phyloP scores from a whole-genome alignment of 2,329 filamentous ascomycete species.

The Tolypocladium pustulatum region DNA sequence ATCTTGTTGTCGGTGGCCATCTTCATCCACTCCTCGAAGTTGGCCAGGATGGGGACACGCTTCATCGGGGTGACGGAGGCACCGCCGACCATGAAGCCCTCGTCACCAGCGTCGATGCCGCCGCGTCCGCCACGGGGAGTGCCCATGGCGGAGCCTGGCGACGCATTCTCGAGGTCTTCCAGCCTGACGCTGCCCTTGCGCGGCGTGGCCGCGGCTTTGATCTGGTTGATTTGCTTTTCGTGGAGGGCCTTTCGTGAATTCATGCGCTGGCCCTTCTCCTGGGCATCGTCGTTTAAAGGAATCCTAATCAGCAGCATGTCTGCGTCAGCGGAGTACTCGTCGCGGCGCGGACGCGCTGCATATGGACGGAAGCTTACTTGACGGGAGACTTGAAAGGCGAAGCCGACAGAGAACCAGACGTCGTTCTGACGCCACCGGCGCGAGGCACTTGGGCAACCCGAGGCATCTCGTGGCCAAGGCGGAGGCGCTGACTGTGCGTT shows the following conservation, averaged over 20 bases:
- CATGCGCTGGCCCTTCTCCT: conserved; percentile 80
- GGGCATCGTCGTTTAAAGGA: conserved; percentile 88
- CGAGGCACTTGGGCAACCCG: conserved; percentile 46
- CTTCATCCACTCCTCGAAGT: conserved; percentile 99
- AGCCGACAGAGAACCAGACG: conserved; percentile 33
- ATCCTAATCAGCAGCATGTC: conserved; percentile 46
- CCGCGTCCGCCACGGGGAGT: conserved; percentile 35
- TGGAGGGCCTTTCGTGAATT: conserved; percentile 82
- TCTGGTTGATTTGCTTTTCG: conserved; percentile 84
- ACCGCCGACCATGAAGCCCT: conserved; percentile 57
- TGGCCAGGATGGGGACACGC: conserved; percentile 87
- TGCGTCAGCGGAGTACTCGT: conserved; percentile 1
- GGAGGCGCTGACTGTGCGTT: conserved; percentile 1
- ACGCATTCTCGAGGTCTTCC: conserved; percentile 46
- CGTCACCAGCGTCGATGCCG: conserved; percentile 36
- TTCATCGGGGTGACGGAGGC: conserved; percentile 88
- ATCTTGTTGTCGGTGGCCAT: conserved; percentile 99
- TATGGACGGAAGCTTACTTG: conserved; percentile 31
- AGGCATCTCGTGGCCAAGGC: conserved; percentile 34
- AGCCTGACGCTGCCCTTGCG: conserved; percentile 52
- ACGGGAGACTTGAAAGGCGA: conserved; percentile 48
- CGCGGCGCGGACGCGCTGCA: not conserved
- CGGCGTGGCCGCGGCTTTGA: conserved; percentile 61
- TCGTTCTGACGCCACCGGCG: conserved; percentile 33
- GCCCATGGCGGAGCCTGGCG: conserved; percentile 42